Percentiles rank a stretch among this genome's conserved stretches.
Evolutionary conservation across 2,329 filamentous ascomycete species (phyloP).

Genomic region (Dactylellina sp.): DNA sequence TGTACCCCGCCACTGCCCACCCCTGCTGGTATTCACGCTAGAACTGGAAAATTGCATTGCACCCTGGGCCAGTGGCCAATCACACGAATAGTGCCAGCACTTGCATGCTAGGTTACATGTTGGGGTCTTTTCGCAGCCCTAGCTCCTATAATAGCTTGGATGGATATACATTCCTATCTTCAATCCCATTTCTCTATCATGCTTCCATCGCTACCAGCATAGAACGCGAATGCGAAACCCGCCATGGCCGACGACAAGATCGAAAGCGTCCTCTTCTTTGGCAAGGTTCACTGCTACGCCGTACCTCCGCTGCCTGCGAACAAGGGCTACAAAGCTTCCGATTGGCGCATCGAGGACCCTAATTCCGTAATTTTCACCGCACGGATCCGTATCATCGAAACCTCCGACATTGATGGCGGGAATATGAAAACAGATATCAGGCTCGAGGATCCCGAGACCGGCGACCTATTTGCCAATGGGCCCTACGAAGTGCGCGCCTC

Average conservation of each 20-base stretch:
- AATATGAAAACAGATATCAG: constrained; percentile 79
- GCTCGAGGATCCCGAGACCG: constrained; percentile 79
- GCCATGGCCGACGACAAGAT: constrained; percentile 75
- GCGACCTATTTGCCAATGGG: constrained; percentile 83
- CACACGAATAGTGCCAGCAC: constrained; percentile 50
- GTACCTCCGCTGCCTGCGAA: constrained; percentile 83
- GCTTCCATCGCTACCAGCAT: constrained; percentile 22
- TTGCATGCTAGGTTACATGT: constrained; percentile 53
- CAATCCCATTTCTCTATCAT: constrained; percentile 26
- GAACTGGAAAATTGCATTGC: constrained; percentile 6
- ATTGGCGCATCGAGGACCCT: constrained; percentile 78
- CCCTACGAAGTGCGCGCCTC: constrained; percentile 70
- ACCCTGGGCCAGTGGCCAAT: constrained; percentile 40
- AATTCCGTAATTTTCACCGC: constrained; percentile 83
- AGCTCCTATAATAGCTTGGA: constrained; percentile 44
- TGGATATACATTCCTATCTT: constrained; percentile 22
- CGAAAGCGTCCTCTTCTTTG: constrained; percentile 84
- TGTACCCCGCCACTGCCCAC: constrained; percentile 43
- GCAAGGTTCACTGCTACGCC: constrained; percentile 84
- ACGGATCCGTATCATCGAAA: constrained; percentile 82
- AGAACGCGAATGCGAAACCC: constrained; percentile 46
- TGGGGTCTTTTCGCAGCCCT: constrained; percentile 35
- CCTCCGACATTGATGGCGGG: constrained; percentile 69
- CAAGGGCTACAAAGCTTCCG: constrained; percentile 80
- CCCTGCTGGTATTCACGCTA: constrained; percentile 32